Evolutionary conservation across 306 rosid genomes (phyloP).

Genomic region (Crataegus laevigata): DNA sequence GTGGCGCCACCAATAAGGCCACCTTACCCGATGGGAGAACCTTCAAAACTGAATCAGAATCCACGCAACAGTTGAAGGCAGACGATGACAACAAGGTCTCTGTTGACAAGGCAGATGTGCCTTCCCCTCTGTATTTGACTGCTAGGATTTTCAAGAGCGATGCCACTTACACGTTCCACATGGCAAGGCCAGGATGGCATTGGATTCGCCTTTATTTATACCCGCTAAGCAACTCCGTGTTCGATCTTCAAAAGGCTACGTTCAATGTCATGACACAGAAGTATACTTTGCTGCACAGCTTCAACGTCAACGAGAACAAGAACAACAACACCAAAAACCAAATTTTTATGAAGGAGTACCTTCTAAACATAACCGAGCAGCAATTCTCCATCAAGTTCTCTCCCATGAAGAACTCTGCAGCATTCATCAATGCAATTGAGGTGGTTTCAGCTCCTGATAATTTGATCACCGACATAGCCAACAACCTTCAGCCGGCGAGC

Average conservation of each 20-base stretch:
- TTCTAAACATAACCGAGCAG: slow-evolving; percentile 34
- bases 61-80: slow-evolving; percentile 41
- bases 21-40: slow-evolving; percentile 59
- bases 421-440: slow-evolving; percentile 39
- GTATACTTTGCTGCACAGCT: slow-evolving; percentile 27
- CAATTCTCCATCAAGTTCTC: slow-evolving; percentile 33
- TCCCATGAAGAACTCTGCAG: slow-evolving; percentile 33
- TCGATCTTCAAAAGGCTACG: slow-evolving; percentile 19
- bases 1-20: slow-evolving; percentile 47
- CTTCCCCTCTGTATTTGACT: slow-evolving; percentile 38
- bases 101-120: slow-evolving; percentile 5
- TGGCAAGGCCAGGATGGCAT: slow-evolving; percentile 30
- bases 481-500: slow-evolving; percentile 23
- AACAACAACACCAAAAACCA: neutral
- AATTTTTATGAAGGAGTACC: slow-evolving; percentile 20
- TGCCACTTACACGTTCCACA: slow-evolving; percentile 20
- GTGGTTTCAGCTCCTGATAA: slow-evolving; percentile 38
- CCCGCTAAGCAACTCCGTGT: slow-evolving; percentile 13
- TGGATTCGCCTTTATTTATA: slow-evolving; percentile 28
- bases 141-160: slow-evolving; percentile 42
- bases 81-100: slow-evolving; percentile 44
- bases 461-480: slow-evolving; percentile 18
- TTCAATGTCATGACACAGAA: slow-evolving; percentile 22
- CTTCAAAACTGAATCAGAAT: slow-evolving; percentile 62
- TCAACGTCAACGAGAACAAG: slow-evolving; percentile 12